Evolutionary conservation across 2,329 filamentous ascomycete genomes (phyloP).

Genomic region (Penicillium thymicola): DNA sequence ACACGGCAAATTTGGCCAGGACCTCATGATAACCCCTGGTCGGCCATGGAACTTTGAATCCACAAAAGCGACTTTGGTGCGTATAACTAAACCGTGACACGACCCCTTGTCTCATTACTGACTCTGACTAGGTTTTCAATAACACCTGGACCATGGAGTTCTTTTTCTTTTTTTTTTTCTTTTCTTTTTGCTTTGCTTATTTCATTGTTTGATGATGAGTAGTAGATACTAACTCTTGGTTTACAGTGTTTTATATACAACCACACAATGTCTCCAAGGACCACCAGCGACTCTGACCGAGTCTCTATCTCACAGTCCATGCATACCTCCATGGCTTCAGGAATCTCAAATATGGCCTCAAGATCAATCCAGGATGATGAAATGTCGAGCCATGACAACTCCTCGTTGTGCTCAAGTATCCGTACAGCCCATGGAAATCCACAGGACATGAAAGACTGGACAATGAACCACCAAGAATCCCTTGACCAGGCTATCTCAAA

Average conservation of each 20-base stretch:
- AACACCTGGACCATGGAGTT: conserved; percentile 19
- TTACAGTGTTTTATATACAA: conserved; percentile 29
- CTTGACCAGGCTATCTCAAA: conserved; percentile 39
- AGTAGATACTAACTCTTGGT: conserved; percentile 34
- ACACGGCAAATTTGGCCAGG: conserved; percentile 7
- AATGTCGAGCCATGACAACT: conserved; percentile 41
- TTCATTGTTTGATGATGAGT: conserved; percentile 11
- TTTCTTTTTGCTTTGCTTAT: conserved; percentile 13
- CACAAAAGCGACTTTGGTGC: conserved; percentile 12
- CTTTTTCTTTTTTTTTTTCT: conserved; percentile 6
- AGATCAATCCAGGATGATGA: conserved; percentile 44
- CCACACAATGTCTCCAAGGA: conserved; percentile 38
- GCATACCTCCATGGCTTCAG: conserved; percentile 36
- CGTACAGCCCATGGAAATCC: conserved; percentile 33
- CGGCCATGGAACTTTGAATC: conserved; percentile 5
- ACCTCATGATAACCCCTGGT: neutral
- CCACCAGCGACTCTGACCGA: conserved; percentile 37
- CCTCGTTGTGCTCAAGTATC: conserved; percentile 42
- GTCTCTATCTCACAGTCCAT: conserved; percentile 38
- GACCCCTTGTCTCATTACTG: conserved; percentile 3
- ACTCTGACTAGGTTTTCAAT: conserved; percentile 7
- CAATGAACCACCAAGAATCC: conserved; percentile 38
- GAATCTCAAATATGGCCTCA: conserved; percentile 39
- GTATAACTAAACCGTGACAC: neutral
- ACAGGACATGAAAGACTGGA: conserved; percentile 40